A percentile compares a stretch with the other conserved stretches of the same genome.
Evolutionary conservation across 2,329 filamentous ascomycete species (phyloP).

Genomic region (Colletotrichum caudatum): DNA sequence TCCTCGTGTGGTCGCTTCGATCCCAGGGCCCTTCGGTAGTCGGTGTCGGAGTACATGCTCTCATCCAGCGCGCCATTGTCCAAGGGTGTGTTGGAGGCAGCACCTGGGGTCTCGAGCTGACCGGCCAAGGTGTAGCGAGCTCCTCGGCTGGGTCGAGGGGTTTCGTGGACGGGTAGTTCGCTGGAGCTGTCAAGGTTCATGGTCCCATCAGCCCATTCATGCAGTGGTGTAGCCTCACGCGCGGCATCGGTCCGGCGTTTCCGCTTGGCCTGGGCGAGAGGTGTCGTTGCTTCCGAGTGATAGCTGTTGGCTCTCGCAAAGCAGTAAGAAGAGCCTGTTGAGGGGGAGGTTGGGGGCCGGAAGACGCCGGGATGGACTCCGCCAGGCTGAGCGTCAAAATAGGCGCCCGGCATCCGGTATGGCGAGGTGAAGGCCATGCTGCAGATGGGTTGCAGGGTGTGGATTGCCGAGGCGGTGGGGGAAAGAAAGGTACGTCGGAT

Average conservation of each 20-base stretch:
- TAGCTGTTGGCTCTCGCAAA: conserved; percentile 54
- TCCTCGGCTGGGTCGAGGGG: conserved; percentile 31
- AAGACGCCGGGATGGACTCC: conserved; percentile 60
- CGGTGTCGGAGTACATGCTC: conserved; percentile 68
- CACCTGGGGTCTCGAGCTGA: conserved; percentile 63
- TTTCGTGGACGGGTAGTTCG: conserved; percentile 42
- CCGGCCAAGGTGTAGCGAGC: conserved; percentile 64
- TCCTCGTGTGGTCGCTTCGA: conserved; percentile 58
- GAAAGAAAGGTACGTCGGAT: conserved; percentile 3
- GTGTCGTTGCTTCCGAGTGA: conserved; percentile 52
- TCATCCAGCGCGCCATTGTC: conserved; percentile 59
- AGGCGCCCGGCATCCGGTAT: conserved; percentile 51
- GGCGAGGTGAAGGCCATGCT: conserved; percentile 50
- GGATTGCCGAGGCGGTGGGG: background rate
- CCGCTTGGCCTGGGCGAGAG: conserved; percentile 57
- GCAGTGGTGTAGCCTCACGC: conserved; percentile 51
- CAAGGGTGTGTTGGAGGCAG: conserved; percentile 46
- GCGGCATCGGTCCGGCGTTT: conserved; percentile 54
- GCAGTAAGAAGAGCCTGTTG: conserved; percentile 44
- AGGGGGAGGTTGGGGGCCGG: conserved; percentile 57
- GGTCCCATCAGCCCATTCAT: conserved; percentile 49
- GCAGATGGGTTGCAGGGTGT: conserved; percentile 2
- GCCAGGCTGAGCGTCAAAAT: conserved; percentile 50
- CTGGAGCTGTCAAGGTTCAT: conserved; percentile 47
- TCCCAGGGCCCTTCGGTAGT: conserved; percentile 66